Base-by-base conservation (phyloP, 495 filamentous ascomycete genomes). In the Hyaloscypha variabilis region DNA sequence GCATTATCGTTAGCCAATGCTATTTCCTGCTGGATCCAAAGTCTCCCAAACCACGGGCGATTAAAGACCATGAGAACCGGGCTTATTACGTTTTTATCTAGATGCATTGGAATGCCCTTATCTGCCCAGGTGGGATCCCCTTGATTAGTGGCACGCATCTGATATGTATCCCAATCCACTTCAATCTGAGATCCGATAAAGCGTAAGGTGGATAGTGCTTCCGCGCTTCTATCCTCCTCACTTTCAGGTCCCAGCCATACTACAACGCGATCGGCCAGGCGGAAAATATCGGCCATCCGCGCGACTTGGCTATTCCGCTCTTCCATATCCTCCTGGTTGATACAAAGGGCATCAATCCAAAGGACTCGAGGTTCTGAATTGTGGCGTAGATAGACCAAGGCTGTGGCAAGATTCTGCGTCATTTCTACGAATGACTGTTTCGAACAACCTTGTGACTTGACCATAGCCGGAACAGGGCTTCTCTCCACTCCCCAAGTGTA, bases 301-400 rank as follows among this genome's bases (percentile, higher is more conserved):
- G 50, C 34, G 8, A 68, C 65, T 52, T 69, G 26, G 8, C 26
- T 10, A 26, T 50, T 64, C 34, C 67, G 36, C 34, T 69, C 59
- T 10, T 58, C 53, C 34, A 62, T 24, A 56, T 66, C 52, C 10
- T 61, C 29, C 21, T 66, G 67, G 42, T 66, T 55, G 50, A 69
- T 64, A 64, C 53, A 54, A 14, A 69, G 13, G 14, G 42, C 69
- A 57, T 61, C 59, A 17, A 59, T 46, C 63, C 51, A 70, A 11
- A 70, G 6, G 54, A 30, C 28, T 23, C 21, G 23, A 17, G 54
- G 8, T 19, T 19, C 23, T 25, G 28, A 25, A 31, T 25, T 28
- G 28, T 58, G 8, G 17, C 56, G 56, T 8, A 58, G 28, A 58
- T 58, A 29, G 6, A 19, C 2, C 8, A 58, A 17, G 6, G 56